phyloP scores from a whole-genome alignment of 768 basidiomycete species.

The Holtermannia corniformis region DNA sequence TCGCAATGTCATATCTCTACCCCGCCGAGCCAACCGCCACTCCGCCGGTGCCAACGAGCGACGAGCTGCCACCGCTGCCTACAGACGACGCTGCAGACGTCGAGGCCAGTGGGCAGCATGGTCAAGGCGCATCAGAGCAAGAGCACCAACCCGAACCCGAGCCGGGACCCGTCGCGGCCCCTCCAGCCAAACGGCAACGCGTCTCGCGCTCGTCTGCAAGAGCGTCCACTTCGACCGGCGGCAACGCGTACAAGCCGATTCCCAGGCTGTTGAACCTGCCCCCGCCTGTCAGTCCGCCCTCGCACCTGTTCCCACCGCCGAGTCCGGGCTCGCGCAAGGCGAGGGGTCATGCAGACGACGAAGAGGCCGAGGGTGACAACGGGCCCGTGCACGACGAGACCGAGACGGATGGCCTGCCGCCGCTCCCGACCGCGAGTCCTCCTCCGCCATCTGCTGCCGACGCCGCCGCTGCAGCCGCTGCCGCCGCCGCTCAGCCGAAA shows the following conservation, averaged over 20 bases:
- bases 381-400: neutral
- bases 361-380: neutral
- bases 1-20: no score
- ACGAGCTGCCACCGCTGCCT: no score
- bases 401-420: neutral
- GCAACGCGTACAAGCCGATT: neutral
- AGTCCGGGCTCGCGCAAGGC: neutral
- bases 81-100: no score
- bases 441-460: no score
- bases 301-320: neutral
- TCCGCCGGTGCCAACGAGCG: no score
- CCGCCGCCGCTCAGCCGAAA: neutral
- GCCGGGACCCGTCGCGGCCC: neutral
- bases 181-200: neutral
- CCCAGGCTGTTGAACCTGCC: neutral
- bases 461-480: no score
- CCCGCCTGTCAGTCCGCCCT: no score
- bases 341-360: neutral
- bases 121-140: neutral
- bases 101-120: no score
- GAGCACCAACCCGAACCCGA: neutral
- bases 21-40: no score
- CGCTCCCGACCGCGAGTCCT: conserved; percentile 10
- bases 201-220: neutral
- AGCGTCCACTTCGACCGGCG: neutral